A percentile compares a stretch with the other conserved stretches of the same genome.
phyloP scores from a whole-genome alignment of 441 rosid species.

The Cnidoscolus chayamansa region DNA sequence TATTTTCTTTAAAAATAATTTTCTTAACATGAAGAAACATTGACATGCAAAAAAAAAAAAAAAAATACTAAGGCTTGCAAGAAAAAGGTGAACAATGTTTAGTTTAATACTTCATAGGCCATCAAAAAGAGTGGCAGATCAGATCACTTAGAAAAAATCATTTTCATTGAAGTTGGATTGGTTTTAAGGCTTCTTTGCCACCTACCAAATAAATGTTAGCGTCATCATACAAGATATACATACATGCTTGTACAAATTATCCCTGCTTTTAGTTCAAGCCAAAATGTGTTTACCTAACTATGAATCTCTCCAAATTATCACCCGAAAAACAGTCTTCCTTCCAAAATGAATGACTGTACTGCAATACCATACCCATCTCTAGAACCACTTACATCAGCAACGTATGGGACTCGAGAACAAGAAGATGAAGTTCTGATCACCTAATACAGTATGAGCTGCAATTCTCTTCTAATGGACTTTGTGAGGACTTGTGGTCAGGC shows the following conservation, averaged over 20 bases:
- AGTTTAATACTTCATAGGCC: too few species aligned
- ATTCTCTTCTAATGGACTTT: not conserved
- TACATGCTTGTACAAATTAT: not conserved
- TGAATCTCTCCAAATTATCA: not conserved
- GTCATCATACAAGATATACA: not conserved
- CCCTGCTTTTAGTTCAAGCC: slow-evolving; percentile 2
- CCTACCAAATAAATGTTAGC: not conserved
- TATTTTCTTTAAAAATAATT: too few species aligned
- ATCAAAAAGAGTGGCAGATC: too few species aligned
- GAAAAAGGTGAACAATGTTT: too few species aligned
- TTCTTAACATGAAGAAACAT: too few species aligned
- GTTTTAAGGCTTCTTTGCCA: too few species aligned
- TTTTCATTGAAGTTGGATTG: too few species aligned
- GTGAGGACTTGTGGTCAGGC: not conserved
- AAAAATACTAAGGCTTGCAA: too few species aligned
- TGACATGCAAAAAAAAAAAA: too few species aligned
- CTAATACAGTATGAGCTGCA: not conserved
- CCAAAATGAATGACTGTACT: not conserved
- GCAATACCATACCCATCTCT: not conserved
- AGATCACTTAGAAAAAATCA: too few species aligned
- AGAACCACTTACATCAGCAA: not conserved
- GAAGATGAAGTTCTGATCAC: not conserved
- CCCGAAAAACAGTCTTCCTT: not conserved
- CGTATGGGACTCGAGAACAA: not conserved
- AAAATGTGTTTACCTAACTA: slow-evolving; percentile 1